phyloP scores from a whole-genome alignment of 148 eudicot species.

The Silene uniflora region DNA sequence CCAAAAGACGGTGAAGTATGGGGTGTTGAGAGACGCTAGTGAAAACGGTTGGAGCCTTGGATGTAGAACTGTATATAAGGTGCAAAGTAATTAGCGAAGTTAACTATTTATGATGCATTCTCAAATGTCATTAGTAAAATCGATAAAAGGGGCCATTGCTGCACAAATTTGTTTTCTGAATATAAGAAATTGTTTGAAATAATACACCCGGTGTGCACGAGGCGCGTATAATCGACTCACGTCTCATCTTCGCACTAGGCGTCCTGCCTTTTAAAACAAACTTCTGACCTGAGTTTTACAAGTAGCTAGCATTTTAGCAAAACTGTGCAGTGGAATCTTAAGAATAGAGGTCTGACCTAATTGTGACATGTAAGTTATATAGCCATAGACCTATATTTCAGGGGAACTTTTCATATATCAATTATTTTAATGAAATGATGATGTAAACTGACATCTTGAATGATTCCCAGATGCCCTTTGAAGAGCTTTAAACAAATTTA shows the following conservation, averaged over 20 bases:
- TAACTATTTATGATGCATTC: not conserved
- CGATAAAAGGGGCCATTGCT: not conserved
- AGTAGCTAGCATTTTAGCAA: not conserved
- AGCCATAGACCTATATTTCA: not conserved
- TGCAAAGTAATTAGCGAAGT: conserved; percentile 17
- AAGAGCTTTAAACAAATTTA: conserved; percentile 14
- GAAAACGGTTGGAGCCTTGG: not conserved
- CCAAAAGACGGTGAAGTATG: too few species aligned
- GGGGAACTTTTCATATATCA: not conserved
- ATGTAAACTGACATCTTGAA: conserved; percentile 17
- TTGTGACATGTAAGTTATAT: not conserved
- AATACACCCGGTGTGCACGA: not conserved
- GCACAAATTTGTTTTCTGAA: too few species aligned
- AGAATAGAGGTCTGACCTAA: not conserved
- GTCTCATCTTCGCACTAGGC: not conserved
- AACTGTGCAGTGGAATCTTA: not conserved
- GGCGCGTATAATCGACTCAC: not conserved
- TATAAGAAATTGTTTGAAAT: too few species aligned
- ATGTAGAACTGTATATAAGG: not conserved
- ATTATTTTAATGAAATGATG: not conserved
- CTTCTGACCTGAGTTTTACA: not conserved
- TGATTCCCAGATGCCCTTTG: conserved; percentile 23
- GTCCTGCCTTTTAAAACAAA: not conserved
- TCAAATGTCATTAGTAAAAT: not conserved
- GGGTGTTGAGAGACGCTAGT: too few species aligned